Evolutionary conservation across 345 rosid genomes (phyloP), one percentile per base, ranked within the genome.

Genomic region (Citrus sp.): DNA sequence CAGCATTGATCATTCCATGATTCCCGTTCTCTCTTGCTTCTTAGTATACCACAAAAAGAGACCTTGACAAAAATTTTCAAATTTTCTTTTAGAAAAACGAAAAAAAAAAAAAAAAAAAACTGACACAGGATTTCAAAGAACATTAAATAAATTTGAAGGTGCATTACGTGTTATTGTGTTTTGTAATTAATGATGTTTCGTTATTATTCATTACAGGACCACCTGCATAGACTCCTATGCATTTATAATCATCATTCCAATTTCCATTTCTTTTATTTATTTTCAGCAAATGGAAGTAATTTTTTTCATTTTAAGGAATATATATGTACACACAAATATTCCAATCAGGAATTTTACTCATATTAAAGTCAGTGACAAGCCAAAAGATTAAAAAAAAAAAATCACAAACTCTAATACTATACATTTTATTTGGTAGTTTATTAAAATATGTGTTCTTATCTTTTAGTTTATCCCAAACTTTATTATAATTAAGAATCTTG

Each of bases 11-110:
- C n/a, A 74, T 60, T 60, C 25, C 49, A 35, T 7, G 51, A 56
- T 64, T 67, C 61, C 21, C 61, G 27, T 28, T 70, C 61, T 49
- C 60, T 49, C 24, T 25, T 77, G 78, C 78, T 73, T 78, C 81
- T 51, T 38, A 38, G 67, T 54, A 38, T 69, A 76, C 68, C 73
- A 51, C 71, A 35, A 49, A 62, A 30, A 34, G 46, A 30, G 27
- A 54, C 59, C 67, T 40, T 9, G 30, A 42, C 54, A 27, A 32
- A 54, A 13, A 2, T 10, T 34, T 21, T 3, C 9, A 38, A 38
- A 7, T 1, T 2, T 37, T 35, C 6, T 5, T 46, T 46, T 46
- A 3, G 1, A 46, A 9, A 16, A 40, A 12, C 0, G 35, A 54
- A 55, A 37, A 77, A 55, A 28, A 28, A 28, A 27, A n/a, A n/a